Conservation (phyloP, 2,329 filamentous ascomycete genomes). For the Botrytis cinerea region DNA sequence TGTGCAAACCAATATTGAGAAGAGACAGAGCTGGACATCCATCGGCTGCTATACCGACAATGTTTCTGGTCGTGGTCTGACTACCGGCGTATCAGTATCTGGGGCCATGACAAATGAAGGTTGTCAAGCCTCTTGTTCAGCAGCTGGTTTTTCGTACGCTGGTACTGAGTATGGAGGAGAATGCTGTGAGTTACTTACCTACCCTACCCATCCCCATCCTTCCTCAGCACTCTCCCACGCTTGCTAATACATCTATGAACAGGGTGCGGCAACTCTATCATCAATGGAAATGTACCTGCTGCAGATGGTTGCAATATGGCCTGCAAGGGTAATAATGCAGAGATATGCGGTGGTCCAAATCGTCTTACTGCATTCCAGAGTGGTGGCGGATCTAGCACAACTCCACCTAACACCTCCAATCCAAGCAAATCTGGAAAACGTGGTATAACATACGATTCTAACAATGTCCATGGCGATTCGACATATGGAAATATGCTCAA, state of each 20-base stretch:
- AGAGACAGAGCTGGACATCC: slow-evolving; percentile 21
- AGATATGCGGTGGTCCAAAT: slow-evolving; percentile 35
- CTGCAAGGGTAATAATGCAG: slow-evolving; percentile 34
- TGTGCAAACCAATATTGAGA: background rate
- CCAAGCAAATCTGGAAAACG: slow-evolving; percentile 50
- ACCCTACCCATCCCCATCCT: background rate
- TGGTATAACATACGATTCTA: slow-evolving; percentile 66
- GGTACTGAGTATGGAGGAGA: slow-evolving; percentile 32
- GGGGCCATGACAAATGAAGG: slow-evolving; percentile 30
- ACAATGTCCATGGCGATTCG: slow-evolving; percentile 34
- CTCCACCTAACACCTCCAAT: slow-evolving; percentile 4
- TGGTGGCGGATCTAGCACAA: background rate
- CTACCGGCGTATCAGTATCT: background rate
- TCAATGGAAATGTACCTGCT: slow-evolving; percentile 29
- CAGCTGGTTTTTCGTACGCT: slow-evolving; percentile 25
- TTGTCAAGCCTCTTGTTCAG: slow-evolving; percentile 27
- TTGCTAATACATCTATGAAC: background rate
- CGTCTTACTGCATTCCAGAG: slow-evolving; percentile 24
- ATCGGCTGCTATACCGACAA: slow-evolving; percentile 25
- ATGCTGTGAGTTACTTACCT: slow-evolving; percentile 27
- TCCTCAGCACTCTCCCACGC: background rate
- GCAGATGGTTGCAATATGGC: slow-evolving; percentile 38
- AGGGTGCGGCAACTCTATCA: slow-evolving; percentile 32
- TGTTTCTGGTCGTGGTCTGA: slow-evolving; percentile 23
- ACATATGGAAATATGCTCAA: slow-evolving; percentile 47